These are phyloP conservation scores for Batkoa obscura DNA, from an alignment of 371 early-diverging fungal genomes.

Conservation along the genomic window DNA sequence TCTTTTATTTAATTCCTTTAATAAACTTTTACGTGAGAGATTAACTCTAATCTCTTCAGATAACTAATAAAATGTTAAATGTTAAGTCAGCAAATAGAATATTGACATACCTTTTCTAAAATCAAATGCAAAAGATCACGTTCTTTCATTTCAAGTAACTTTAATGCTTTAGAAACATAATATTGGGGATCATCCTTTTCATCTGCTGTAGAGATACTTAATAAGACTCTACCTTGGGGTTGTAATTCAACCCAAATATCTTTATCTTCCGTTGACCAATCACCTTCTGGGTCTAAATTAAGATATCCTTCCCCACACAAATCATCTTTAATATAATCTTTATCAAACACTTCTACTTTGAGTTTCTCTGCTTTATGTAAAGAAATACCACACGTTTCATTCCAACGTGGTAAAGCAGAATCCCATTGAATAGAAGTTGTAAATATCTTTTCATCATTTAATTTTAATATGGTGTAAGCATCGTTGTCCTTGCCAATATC, in stretches of 20 bases:
- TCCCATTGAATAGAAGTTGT: slow-evolving; percentile 44
- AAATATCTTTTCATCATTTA: slow-evolving; percentile 28
- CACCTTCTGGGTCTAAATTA: slow-evolving; percentile 33
- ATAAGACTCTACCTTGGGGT: slow-evolving; percentile 59
- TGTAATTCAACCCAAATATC: slow-evolving; percentile 68
- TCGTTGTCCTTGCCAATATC: slow-evolving; percentile 36
- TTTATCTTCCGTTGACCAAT: slow-evolving; percentile 50
- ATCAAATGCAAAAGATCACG: not conserved
- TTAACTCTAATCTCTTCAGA: not conserved
- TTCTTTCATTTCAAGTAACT: slow-evolving; percentile 23
- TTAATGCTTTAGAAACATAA: slow-evolving; percentile 71
- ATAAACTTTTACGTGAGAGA: not conserved
- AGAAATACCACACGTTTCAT: slow-evolving; percentile 65
- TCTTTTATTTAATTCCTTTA: slow-evolving; percentile 9
- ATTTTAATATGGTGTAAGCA: slow-evolving; percentile 52
- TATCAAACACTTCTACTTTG: slow-evolving; percentile 48
- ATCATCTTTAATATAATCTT: slow-evolving; percentile 61
- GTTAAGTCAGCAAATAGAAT: not conserved
- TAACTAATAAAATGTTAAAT: not conserved
- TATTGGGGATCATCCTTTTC: slow-evolving; percentile 85
- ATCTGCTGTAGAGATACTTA: slow-evolving; percentile 74
- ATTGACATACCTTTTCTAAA: not conserved
- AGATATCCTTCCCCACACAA: slow-evolving; percentile 50
- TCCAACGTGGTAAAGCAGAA: slow-evolving; percentile 74
- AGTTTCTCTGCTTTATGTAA: slow-evolving; percentile 34